phyloP scores from a whole-genome alignment of 495 filamentous ascomycete species.

The Neurospora sp. region DNA sequence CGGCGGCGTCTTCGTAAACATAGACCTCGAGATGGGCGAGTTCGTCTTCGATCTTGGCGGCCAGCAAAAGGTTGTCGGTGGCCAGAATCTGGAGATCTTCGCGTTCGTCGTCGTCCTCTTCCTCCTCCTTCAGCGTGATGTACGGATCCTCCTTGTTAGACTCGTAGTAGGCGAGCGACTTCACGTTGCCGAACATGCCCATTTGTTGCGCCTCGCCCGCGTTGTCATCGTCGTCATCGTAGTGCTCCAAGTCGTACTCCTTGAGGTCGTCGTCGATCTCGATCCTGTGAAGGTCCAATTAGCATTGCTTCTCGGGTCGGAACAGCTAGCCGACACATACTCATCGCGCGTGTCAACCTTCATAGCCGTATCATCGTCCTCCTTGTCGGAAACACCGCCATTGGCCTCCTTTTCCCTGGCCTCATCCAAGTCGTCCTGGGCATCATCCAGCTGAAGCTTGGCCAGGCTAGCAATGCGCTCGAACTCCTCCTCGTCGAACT shows the following conservation, averaged over 20 bases:
- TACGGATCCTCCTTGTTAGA: slow-evolving; percentile 92
- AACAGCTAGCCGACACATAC: slow-evolving; percentile 1
- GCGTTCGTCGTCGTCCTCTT: slow-evolving; percentile 70
- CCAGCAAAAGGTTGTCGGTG: slow-evolving; percentile 84
- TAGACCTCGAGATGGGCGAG: slow-evolving; percentile 95
- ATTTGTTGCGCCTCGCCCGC: slow-evolving; percentile 53
- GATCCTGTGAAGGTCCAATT: slow-evolving; percentile 20
- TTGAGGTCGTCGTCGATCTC: slow-evolving; percentile 69
- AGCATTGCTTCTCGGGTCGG: slow-evolving; percentile 1
- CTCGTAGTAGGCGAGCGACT: slow-evolving; percentile 84
- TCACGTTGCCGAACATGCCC: slow-evolving; percentile 92
- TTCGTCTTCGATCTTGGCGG: slow-evolving; percentile 92
- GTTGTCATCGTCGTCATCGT: slow-evolving; percentile 68
- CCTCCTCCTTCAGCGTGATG: slow-evolving; percentile 67
- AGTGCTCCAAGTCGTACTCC: slow-evolving; percentile 92
- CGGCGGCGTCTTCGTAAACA: slow-evolving; percentile 87
- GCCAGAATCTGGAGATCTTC: slow-evolving; percentile 90
- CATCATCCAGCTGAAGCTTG: slow-evolving; percentile 85
- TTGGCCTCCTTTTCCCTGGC: slow-evolving; percentile 39
- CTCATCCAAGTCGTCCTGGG: slow-evolving; percentile 71
- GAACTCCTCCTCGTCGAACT: slow-evolving; percentile 88
- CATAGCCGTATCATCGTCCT: slow-evolving; percentile 1
- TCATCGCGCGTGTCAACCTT: slow-evolving; percentile 13
- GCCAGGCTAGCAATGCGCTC: slow-evolving; percentile 82
- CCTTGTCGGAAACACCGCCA: slow-evolving; percentile 14